Evolutionary conservation across 208 protist genomes (phyloP), one percentile per base, ranked within the genome.

Genomic region (Acanthamoeba royreba): DNA sequence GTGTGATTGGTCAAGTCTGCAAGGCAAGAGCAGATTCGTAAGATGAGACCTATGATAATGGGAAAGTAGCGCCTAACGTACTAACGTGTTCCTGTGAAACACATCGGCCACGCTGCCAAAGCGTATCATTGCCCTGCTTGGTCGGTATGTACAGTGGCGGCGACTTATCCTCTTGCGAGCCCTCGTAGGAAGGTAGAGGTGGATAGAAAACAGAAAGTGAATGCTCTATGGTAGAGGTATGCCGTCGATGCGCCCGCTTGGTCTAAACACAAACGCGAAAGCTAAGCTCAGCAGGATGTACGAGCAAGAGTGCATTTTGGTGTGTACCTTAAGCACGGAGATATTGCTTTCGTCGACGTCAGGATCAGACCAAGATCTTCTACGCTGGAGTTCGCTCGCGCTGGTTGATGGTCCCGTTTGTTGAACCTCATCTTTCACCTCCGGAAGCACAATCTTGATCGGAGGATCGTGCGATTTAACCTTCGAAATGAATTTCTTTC

Each of bases 141-240:
- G 79, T 31, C 11, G 79, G 49, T 0, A 63, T 38, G 45, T 74
- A 92, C 38, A 92, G 45, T 9, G 86, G 53, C 13, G 86, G 86
- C 31, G 86, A 92, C 35, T 52, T 66, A 46, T 92, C 86, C 58
- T 92, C 86, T 31, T 63, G 28, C 13, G 53, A 74, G 47, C 86
- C 55, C 38, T 92, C 86, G 40, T 92, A 92, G 33, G 53, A 74
- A 11, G 86, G 86, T 53, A 92, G 58, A 9, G 86, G 86, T 28
- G 86, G 42, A 45, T 92, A 92, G 45, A 92, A 92, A n/a, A 92
- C 55, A 9, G 86, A 92, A 9, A 92, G 52, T n/a, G 86, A 52
- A 5, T 58, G 58, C 79, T 88, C 79, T 22, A 88, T 46, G 33
- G 79, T 88, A 15, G 79, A 88, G 15, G 79, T 46, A 17, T 52